Percentiles rank a stretch among this genome's conserved stretches.
phyloP scores from a whole-genome alignment of 768 basidiomycete genomes.

The Lactifluus hygrophoroides region DNA sequence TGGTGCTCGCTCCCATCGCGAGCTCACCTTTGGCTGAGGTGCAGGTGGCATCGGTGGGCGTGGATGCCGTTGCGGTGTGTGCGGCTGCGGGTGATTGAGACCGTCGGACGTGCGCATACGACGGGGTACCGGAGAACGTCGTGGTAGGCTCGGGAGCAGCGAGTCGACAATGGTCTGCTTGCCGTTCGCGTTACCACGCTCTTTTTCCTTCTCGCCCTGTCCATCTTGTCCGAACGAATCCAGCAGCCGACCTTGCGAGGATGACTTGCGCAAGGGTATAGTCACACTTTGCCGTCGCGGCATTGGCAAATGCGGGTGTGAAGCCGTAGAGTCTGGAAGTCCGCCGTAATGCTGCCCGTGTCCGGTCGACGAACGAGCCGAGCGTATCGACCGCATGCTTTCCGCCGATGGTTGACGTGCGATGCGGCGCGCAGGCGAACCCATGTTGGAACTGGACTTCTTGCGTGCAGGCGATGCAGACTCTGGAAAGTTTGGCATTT shows the following conservation, averaged over 20 bases:
- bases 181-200: background rate
- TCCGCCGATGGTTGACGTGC: slow-evolving; percentile 32
- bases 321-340: slow-evolving; percentile 22
- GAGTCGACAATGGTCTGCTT: background rate
- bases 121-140: slow-evolving; percentile 10
- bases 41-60: slow-evolving; percentile 18
- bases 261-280: slow-evolving; percentile 25
- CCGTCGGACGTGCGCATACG: slow-evolving; percentile 3
- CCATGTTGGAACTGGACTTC: slow-evolving; percentile 13
- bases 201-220: slow-evolving; percentile 10
- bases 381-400: slow-evolving; percentile 32
- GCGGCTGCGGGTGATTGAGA: slow-evolving; percentile 5
- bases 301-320: slow-evolving; percentile 7
- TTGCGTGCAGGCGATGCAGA: slow-evolving; percentile 12
- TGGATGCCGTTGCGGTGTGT: slow-evolving; percentile 22
- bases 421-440: slow-evolving; percentile 15
- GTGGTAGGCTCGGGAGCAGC: slow-evolving; percentile 1
- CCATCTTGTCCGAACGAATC: slow-evolving; percentile 17
- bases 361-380: slow-evolving; percentile 25
- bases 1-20: slow-evolving; percentile 18
- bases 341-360: slow-evolving; percentile 26
- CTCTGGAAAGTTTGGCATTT: background rate
- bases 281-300: slow-evolving; percentile 49
- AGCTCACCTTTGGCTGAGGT: slow-evolving; percentile 11
- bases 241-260: slow-evolving; percentile 24